These are phyloP conservation scores for Fraxinus pennsylvanica DNA, from an alignment of 257 asterid genomes.

Conservation along the genomic window DNA sequence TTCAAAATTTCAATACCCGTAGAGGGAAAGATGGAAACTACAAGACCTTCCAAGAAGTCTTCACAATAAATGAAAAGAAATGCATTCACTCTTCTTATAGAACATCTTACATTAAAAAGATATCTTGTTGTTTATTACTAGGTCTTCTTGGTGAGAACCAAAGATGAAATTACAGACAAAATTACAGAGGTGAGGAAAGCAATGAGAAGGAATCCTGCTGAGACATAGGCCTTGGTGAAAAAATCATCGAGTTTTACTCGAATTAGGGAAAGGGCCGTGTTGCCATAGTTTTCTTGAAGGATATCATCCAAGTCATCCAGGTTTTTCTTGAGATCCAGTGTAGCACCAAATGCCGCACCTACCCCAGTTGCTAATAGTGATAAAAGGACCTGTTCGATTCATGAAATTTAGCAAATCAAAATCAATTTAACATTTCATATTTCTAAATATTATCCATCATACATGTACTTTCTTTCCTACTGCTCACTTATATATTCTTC, in stretches of 20 bases:
- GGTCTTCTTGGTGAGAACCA: constrained; percentile 24
- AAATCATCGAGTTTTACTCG: constrained; percentile 20
- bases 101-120: neutral
- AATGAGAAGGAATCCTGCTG: constrained; percentile 20
- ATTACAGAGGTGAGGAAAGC: constrained; percentile 12
- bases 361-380: constrained; percentile 15
- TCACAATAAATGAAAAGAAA: neutral
- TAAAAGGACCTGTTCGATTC: constrained; percentile 8
- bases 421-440: neutral
- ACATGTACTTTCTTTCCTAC: no score
- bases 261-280: neutral
- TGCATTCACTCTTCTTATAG: neutral
- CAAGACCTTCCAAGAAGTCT: no score
- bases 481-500: no score
- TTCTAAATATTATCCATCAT: neutral
- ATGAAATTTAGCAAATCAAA: neutral
- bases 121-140: no score
- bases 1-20: neutral
- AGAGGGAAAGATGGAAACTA: no score
- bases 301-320: constrained; percentile 6
- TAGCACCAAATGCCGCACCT: constrained; percentile 17
- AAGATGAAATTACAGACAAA: constrained; percentile 29
- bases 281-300: neutral
- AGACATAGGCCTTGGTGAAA: constrained; percentile 14
- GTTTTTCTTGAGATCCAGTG: constrained; percentile 6